Base-by-base conservation (phyloP, 768 basidiomycete genomes). In the Leccinellum luteum region DNA sequence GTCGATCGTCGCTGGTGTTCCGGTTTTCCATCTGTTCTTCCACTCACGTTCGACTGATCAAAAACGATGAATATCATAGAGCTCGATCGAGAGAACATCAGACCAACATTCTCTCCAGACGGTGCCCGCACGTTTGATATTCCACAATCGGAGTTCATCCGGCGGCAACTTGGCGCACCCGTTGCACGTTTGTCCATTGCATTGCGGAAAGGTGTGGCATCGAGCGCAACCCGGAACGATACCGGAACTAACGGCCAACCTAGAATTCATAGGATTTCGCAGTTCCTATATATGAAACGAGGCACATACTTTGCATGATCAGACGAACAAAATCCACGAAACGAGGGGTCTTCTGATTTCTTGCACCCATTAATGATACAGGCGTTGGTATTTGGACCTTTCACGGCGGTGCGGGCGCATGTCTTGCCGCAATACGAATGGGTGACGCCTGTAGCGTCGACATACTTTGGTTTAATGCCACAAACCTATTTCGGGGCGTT, bases 371-470 rank as follows among this genome's bases (percentile, higher is more conserved):
- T 78, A 64, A 85, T 77, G 23, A 68, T 56, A 66, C 85, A 86
- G 19, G 76, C 72, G 57, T 66, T 74, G 43, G 71, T 63, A 43
- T 72, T 75, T 57, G 74, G 27, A 4, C 66, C 77, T 59, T 64
- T 64, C 34, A 71, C 53, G 32, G 64, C 56, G 43, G 23, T 78
- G 48, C 82, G 75, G 54, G 85, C 85, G 65, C 85, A 86, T 51
- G 79, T 83, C 61, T 77, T 82, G 62, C 85, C 78, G 64, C 85
- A 86, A 66, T 81, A 87, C 31, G 80, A 77, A 63, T 86, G 84
- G 60, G 76, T 76, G 59, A 75, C 69, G 17, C 85, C 85, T 58
- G 80, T 78, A n/a, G 65, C 31, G 62, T 85, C 85, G n/a, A 83
- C 69, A 66, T 79, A 86, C 74, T 83, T 86, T 14, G 84, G 83